Percentiles rank a stretch among this genome's conserved stretches.
These are phyloP conservation scores for Phlebiopsis flavidoalba DNA, from an alignment of 768 basidiomycete genomes.

Conservation along the genomic window DNA sequence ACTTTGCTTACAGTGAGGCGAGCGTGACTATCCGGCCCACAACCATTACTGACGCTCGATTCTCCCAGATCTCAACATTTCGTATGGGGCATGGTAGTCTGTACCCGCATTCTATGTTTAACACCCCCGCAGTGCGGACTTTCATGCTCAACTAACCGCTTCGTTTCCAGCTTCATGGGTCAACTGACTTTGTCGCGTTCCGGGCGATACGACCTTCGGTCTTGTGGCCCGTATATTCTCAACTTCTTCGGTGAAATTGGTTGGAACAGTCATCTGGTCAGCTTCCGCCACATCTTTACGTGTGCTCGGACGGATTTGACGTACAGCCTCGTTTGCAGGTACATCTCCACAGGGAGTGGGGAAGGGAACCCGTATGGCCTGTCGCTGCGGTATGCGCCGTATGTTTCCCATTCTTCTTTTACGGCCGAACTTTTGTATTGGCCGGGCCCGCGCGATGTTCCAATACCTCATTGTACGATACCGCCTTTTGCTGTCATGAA, in stretches of 20 bases:
- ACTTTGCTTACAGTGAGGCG: slow-evolving; percentile 52
- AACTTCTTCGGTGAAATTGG: slow-evolving; percentile 62
- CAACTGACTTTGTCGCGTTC: slow-evolving; percentile 69
- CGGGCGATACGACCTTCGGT: slow-evolving; percentile 68
- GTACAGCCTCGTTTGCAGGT: slow-evolving; percentile 36
- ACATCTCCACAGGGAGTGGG: slow-evolving; percentile 60
- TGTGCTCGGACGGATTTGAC: background rate
- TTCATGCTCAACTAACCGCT: background rate
- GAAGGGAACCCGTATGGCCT: slow-evolving; percentile 64
- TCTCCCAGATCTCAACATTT: slow-evolving; percentile 50
- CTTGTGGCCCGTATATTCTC: slow-evolving; percentile 54
- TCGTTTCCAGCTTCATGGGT: slow-evolving; percentile 55
- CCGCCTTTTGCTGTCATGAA: background rate
- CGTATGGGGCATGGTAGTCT: slow-evolving; percentile 71
- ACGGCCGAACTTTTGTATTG: slow-evolving; percentile 66
- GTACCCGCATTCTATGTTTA: slow-evolving; percentile 16
- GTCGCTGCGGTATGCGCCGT: slow-evolving; percentile 61
- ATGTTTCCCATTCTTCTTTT: slow-evolving; percentile 70
- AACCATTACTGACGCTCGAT: background rate
- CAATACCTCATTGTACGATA: slow-evolving; percentile 45
- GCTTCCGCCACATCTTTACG: slow-evolving; percentile 17
- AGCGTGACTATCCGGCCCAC: background rate
- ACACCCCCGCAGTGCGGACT: background rate
- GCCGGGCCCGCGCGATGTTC: slow-evolving; percentile 69
- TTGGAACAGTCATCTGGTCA: slow-evolving; percentile 66